Conservation (phyloP, 2,329 filamentous ascomycete genomes). For the Penicillium hesseltinei region DNA sequence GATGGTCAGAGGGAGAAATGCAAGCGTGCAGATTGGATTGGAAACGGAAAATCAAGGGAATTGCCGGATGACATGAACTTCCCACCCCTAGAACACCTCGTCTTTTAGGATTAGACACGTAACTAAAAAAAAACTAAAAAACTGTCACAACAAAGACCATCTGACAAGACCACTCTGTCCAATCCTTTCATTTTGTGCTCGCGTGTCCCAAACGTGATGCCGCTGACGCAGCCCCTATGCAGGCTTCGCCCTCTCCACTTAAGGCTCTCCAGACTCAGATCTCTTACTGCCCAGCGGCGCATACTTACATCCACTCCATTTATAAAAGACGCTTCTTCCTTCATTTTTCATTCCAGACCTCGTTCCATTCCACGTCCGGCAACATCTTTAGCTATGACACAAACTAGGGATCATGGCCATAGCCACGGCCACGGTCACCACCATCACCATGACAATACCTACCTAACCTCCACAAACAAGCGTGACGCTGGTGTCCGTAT, state of each 20-base stretch:
- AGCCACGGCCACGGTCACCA: constrained; percentile 60
- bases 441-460: constrained; percentile 82
- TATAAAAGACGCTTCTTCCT: constrained; percentile 11
- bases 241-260: constrained; percentile 35
- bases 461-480: constrained; percentile 77
- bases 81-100: not conserved
- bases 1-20: constrained; percentile 2
- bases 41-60: constrained; percentile 17
- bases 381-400: constrained; percentile 28
- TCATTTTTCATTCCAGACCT: constrained; percentile 13
- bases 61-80: constrained; percentile 25
- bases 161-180: constrained; percentile 27
- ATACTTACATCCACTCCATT: constrained; percentile 20
- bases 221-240: constrained; percentile 42
- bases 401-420: constrained; percentile 51
- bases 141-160: not conserved
- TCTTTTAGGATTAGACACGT: not conserved
- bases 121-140: not conserved
- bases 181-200: constrained; percentile 17
- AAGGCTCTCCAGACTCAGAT: constrained; percentile 14
- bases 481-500: constrained; percentile 92
- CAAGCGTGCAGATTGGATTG: constrained; percentile 6
- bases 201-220: constrained; percentile 28
- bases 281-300: constrained; percentile 17
- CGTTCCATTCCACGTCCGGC: constrained; percentile 8